Conservation (phyloP, 108 stramenopile species). For the Aurantiochytrium sp. region DNA sequence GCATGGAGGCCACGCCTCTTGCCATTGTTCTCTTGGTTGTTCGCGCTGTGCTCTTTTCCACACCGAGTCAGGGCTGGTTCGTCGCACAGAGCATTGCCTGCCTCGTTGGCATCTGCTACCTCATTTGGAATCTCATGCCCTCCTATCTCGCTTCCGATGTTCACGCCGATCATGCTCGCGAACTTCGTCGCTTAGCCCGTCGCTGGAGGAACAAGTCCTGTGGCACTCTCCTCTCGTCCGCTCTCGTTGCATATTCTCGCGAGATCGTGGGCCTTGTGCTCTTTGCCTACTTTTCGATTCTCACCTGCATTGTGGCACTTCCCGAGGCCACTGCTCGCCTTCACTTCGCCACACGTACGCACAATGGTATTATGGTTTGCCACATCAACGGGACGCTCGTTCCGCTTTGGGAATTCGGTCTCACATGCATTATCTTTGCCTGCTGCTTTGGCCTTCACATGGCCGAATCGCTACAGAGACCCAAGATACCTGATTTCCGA, state of each 20-base stretch:
- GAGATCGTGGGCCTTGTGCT: not conserved
- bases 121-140: not conserved
- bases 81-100: not conserved
- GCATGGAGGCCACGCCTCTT: not conserved
- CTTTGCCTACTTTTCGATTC: not conserved
- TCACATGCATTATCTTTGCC: not conserved
- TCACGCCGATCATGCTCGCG: not conserved
- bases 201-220: not conserved
- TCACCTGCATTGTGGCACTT: not conserved
- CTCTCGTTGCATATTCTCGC: not conserved
- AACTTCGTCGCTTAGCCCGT: not conserved
- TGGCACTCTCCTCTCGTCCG: not conserved
- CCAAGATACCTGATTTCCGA: not conserved
- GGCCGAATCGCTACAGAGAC: not conserved
- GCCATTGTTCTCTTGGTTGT: not conserved
- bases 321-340: not conserved
- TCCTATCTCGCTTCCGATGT: not conserved
- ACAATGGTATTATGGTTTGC: not conserved
- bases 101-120: not conserved
- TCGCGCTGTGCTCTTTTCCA: not conserved
- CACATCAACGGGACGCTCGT: not conserved
- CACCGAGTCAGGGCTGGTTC: not conserved
- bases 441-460: not conserved
- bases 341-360: not conserved
- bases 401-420: not conserved